phyloP scores from a whole-genome alignment of 1,139 yeast genomes.

The Pichia sp. region DNA sequence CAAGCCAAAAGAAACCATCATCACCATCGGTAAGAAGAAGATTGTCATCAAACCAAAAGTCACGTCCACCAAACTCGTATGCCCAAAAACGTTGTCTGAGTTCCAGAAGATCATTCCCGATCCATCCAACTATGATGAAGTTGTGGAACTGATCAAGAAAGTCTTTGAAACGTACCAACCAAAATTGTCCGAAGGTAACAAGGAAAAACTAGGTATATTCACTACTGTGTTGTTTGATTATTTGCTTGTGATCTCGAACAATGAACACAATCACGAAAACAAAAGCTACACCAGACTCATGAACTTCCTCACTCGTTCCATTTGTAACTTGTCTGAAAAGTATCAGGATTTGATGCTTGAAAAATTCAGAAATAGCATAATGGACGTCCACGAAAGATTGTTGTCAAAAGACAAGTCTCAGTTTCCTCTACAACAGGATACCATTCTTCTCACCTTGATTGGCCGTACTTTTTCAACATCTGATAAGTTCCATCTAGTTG shows the following conservation, averaged over 20 bases:
- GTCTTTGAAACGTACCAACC: slow-evolving; percentile 65
- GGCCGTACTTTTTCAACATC: slow-evolving; percentile 87
- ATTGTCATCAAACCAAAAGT: slow-evolving; percentile 15
- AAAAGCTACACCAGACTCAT: slow-evolving; percentile 38
- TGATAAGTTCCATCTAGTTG: slow-evolving; percentile 88
- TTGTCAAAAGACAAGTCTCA: slow-evolving; percentile 8
- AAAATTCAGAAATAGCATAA: slow-evolving; percentile 39
- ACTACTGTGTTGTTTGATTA: slow-evolving; percentile 60
- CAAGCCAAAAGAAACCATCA: slow-evolving; percentile 16
- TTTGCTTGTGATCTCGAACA: slow-evolving; percentile 35
- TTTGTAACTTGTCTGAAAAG: slow-evolving; percentile 56
- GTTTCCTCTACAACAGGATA: slow-evolving; percentile 41
- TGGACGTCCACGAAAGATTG: slow-evolving; percentile 43
- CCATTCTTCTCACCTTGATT: slow-evolving; percentile 58
- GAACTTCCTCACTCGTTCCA: slow-evolving; percentile 26
- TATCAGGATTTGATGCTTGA: slow-evolving; percentile 59
- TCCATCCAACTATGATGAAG: slow-evolving; percentile 33
- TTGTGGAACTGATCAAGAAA: slow-evolving; percentile 41
- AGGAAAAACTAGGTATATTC: slow-evolving; percentile 61
- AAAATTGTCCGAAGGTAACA: slow-evolving; percentile 71
- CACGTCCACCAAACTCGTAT: slow-evolving; percentile 25
- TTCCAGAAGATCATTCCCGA: slow-evolving; percentile 26
- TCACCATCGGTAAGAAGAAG: slow-evolving; percentile 26
- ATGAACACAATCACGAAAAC: slow-evolving; percentile 9
- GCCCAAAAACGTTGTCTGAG: slow-evolving; percentile 55